Base-by-base conservation (phyloP, 1,139 yeast genomes). In the Debaryomyces sp. region DNA sequence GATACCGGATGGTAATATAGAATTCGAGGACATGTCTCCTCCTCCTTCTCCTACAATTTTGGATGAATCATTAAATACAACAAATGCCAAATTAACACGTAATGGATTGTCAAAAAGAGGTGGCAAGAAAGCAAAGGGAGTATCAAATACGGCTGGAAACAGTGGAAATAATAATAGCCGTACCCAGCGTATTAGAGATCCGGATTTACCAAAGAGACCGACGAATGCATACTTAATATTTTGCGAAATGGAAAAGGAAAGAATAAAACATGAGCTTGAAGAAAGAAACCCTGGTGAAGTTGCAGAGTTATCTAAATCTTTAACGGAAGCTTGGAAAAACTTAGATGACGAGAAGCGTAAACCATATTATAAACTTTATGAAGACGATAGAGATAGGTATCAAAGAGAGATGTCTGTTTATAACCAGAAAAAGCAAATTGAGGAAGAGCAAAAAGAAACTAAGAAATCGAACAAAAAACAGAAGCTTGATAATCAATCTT, bases 281-380 rank as follows among this genome's bases (percentile, higher is more conserved):
- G 63, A 61, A 17, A 60, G 59, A 41, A 68, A 67, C 43, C 77
- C 80, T 2, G 86, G 85, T 1, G 77, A 75, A 36, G 73, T 75
- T 21, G 71, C 71, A 33, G 96, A 89, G 61, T 75, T 89, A 49
- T 85, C 95, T 1, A 84, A 82, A 58, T 85, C 86, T 17, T 75
- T 92, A 74, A 86, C 96, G 1, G 97, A 89, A 56, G 85, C 85
- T 3, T 92, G 98, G 98, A 89, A 88, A 60, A 77, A 75, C 50
- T 75, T 92, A 58, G 81, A 77, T 50, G 88, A 85, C 40, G 89
- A 81, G 38, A 87, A 81, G 22, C 80, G 89, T 49, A 84, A 81
- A 58, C 95, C 95, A 8, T 92, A 82, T 65, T 85, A 84, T 59
- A 85, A 86, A 52, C 66, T 87, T 49, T 91, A 87, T 62, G 95